phyloP scores from a whole-genome alignment of 257 asterid genomes.

The Linderniella brevidens region DNA sequence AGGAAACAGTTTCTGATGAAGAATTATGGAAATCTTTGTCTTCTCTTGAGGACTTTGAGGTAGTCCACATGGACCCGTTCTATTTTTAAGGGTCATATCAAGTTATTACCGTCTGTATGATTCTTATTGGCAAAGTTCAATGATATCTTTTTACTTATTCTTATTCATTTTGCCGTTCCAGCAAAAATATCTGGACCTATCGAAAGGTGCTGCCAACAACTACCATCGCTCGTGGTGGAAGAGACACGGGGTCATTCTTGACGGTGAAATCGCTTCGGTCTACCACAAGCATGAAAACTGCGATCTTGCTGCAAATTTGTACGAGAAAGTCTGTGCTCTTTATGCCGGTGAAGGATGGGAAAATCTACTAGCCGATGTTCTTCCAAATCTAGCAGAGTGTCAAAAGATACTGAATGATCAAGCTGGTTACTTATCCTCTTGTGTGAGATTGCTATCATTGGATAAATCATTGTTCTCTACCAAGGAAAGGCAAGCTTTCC shows the following conservation, averaged over 20 bases:
- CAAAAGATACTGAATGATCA: constrained; percentile 85
- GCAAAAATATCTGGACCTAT: constrained; percentile 81
- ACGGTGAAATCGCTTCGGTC: constrained; percentile 94
- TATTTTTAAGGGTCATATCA: background rate
- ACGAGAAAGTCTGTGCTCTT: constrained; percentile 98
- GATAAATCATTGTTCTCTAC: constrained; percentile 69
- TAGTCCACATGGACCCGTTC: constrained; percentile 13
- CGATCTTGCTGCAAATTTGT: constrained; percentile 76
- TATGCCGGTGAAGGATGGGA: constrained; percentile 99
- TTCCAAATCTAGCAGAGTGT: constrained; percentile 90
- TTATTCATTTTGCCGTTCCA: constrained; percentile 18
- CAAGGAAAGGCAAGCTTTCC: constrained; percentile 90
- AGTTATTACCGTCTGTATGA: background rate
- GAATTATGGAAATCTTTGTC: constrained; percentile 63
- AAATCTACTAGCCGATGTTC: constrained; percentile 88
- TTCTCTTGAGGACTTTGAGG: constrained; percentile 81
- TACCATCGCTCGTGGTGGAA: constrained; percentile 99
- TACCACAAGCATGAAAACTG: constrained; percentile 69
- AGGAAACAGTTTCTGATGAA: constrained; percentile 54
- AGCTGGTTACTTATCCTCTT: constrained; percentile 94
- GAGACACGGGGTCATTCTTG: constrained; percentile 98
- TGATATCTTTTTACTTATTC: constrained; percentile 11
- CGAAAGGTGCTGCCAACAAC: constrained; percentile 95
- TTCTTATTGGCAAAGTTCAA: background rate
- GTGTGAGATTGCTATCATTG: constrained; percentile 87